Evolutionary conservation across 2,329 filamentous ascomycete species (phyloP).

Genomic region (Ascochyta koolunga): DNA sequence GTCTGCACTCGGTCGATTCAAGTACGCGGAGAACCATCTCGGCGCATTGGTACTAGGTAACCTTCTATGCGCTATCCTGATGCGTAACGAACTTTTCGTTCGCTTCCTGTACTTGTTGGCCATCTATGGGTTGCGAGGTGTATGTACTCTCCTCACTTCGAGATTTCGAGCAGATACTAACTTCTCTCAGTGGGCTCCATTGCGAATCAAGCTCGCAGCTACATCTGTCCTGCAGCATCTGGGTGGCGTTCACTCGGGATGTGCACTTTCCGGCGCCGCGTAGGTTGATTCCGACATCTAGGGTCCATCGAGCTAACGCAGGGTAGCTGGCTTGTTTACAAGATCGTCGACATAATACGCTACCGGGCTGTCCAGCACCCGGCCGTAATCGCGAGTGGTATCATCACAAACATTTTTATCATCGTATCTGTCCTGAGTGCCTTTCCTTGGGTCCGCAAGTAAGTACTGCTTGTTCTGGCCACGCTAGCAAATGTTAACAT

Average conservation of each 20-base stretch:
- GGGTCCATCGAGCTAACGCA: slow-evolving; percentile 13
- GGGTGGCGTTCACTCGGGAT: slow-evolving; percentile 45
- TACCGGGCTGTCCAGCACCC: slow-evolving; percentile 41
- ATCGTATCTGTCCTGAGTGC: slow-evolving; percentile 45
- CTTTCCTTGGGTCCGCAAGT: slow-evolving; percentile 47
- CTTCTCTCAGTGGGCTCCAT: slow-evolving; percentile 37
- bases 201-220: slow-evolving; percentile 37
- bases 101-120: slow-evolving; percentile 40
- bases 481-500: slow-evolving; percentile 20
- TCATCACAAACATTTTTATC: slow-evolving; percentile 44
- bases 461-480: not conserved
- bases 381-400: slow-evolving; percentile 41
- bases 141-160: not conserved
- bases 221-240: slow-evolving; percentile 43
- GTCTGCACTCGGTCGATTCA: slow-evolving; percentile 35
- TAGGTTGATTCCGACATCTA: slow-evolving; percentile 17
- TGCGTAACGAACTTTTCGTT: slow-evolving; percentile 44
- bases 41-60: slow-evolving; percentile 44
- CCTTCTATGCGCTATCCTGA: slow-evolving; percentile 37
- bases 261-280: slow-evolving; percentile 43
- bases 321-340: slow-evolving; percentile 42
- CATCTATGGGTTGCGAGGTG: slow-evolving; percentile 37
- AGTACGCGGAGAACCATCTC: slow-evolving; percentile 42
- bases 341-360: slow-evolving; percentile 43
- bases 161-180: slow-evolving; percentile 4